phyloP scores from a whole-genome alignment of 352 stramenopile species.

The Globisporangium heterothallicum region DNA sequence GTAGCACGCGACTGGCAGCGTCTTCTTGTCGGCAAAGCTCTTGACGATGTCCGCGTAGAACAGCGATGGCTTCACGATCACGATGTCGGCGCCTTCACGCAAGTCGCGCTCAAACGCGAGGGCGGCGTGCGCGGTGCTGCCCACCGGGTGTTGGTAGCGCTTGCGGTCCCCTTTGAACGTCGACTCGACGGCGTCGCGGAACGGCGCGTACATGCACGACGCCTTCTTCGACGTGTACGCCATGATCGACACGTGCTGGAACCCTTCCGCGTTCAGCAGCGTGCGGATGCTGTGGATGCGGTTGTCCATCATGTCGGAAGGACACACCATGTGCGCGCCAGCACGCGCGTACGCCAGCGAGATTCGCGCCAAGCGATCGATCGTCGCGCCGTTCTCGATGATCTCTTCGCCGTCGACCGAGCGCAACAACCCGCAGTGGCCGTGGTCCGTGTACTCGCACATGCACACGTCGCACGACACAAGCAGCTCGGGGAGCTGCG shows the following conservation, averaged over 20 bases:
- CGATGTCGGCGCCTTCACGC: constrained; percentile 94
- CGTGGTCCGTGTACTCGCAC: constrained; percentile 89
- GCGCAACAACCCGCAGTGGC: constrained; percentile 79
- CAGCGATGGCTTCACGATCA: constrained; percentile 99
- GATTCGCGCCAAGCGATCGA: constrained; percentile 95
- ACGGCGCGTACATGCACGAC: constrained; percentile 94
- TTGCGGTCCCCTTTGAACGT: constrained; percentile 93
- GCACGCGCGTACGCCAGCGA: constrained; percentile 93
- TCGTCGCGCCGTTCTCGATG: constrained; percentile 96
- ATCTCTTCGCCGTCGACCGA: constrained; percentile 91
- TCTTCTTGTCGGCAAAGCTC: constrained; percentile 88
- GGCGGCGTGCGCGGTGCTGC: constrained; percentile 74
- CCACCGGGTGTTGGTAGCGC: constrained; percentile 95
- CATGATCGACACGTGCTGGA: constrained; percentile 98
- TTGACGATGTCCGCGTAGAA: constrained; percentile 98
- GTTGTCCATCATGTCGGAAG: constrained; percentile 97
- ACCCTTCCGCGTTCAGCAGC: constrained; percentile 93
- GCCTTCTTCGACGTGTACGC: constrained; percentile 99
- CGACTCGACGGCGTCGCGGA: constrained; percentile 97
- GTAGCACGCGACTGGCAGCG: constrained; percentile 97
- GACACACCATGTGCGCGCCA: constrained; percentile 96
- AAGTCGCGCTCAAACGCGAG: constrained; percentile 78
- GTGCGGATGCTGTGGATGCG: constrained; percentile 94
- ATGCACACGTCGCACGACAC: constrained; percentile 87
- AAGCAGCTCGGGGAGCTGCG: constrained; percentile 66